Conservation (phyloP, 202 grass and related monocot species). For the Cymbopogon flexuosus region DNA sequence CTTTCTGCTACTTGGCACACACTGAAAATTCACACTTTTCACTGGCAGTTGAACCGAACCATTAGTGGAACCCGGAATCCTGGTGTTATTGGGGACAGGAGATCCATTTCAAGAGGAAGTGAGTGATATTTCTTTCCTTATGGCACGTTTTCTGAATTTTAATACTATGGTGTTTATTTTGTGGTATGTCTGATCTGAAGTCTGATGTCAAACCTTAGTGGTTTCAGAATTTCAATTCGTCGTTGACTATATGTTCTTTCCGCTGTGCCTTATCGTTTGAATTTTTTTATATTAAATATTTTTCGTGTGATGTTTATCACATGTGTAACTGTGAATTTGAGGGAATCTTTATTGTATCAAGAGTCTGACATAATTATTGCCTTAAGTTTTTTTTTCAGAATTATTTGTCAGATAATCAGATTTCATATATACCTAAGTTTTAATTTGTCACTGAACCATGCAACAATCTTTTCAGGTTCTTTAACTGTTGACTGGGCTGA, state of each 20-base stretch:
- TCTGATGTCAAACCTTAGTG: background rate
- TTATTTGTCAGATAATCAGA: background rate
- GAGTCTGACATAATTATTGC: background rate
- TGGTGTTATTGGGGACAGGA: slow-evolving; percentile 88
- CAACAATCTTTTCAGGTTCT: slow-evolving; percentile 62
- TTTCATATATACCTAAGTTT: background rate
- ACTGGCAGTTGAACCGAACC: slow-evolving; percentile 73
- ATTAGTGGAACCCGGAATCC: slow-evolving; percentile 66
- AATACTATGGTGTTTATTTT: background rate
- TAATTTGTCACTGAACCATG: slow-evolving; percentile 30
- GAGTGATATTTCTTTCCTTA: slow-evolving; percentile 41
- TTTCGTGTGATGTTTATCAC: background rate
- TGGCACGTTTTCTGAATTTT: slow-evolving; percentile 1
- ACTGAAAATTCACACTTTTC: slow-evolving; percentile 29
- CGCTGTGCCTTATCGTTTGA: background rate
- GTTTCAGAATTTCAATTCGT: background rate
- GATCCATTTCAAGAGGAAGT: slow-evolving; percentile 98
- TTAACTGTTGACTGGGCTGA: slow-evolving; percentile 79
- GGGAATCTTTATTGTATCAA: background rate
- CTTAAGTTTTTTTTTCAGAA: background rate
- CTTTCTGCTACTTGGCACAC: slow-evolving; percentile 24
- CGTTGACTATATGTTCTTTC: slow-evolving; percentile 19
- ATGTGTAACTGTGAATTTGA: background rate
- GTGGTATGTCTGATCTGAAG: background rate
- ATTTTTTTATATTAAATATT: background rate